phyloP scores from a whole-genome alignment of 2,329 filamentous ascomycete genomes.

The Ophiostoma himal-ulmi region DNA sequence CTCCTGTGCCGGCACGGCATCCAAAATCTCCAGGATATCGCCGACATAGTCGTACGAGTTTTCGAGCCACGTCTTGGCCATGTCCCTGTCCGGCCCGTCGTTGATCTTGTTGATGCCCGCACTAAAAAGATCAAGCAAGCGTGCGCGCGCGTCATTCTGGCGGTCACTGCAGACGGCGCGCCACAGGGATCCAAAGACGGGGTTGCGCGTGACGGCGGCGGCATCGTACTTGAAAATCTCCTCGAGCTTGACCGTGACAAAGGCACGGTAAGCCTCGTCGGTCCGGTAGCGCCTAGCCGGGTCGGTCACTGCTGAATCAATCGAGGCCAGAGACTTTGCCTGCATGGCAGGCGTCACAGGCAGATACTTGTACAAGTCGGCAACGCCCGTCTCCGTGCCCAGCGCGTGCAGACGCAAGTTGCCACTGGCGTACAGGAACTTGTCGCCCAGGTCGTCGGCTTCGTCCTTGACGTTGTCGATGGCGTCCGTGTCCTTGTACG shows the following conservation, averaged over 20 bases:
- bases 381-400: neutral
- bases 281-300: conserved; percentile 39
- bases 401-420: neutral
- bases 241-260: conserved; percentile 38
- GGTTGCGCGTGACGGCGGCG: conserved; percentile 42
- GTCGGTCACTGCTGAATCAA: conserved; percentile 30
- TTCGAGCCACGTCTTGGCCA: conserved; percentile 45
- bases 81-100: conserved; percentile 32
- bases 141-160: conserved; percentile 37
- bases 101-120: conserved; percentile 35
- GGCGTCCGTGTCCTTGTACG: neutral
- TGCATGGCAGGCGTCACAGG: conserved; percentile 25
- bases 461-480: neutral
- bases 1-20: conserved; percentile 35
- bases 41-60: conserved; percentile 46
- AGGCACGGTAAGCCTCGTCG: conserved; percentile 36
- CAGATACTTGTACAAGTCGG: neutral
- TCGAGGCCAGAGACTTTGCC: conserved; percentile 25
- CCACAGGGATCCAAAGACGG: conserved; percentile 47
- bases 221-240: conserved; percentile 43
- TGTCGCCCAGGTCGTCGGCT: neutral
- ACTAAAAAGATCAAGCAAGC: conserved; percentile 40
- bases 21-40: conserved; percentile 39
- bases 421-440: neutral
- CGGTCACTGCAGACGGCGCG: conserved; percentile 45